Evolutionary conservation across 1,284 basidiomycete species (phyloP).

Genomic region (Irpex sp.): DNA sequence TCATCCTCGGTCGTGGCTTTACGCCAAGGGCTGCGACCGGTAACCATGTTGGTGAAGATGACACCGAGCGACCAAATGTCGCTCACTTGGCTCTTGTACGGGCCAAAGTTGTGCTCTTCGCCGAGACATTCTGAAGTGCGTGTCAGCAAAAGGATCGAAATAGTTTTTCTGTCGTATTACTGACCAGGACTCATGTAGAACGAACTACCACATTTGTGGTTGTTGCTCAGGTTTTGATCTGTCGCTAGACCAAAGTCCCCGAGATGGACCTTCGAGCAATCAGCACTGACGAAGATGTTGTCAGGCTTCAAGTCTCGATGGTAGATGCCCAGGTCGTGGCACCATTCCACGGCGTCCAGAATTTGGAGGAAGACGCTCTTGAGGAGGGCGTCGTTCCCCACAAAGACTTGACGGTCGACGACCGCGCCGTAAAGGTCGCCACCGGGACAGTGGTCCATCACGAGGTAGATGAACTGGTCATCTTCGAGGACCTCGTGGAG

Average conservation of each 20-base stretch:
- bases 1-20: constrained; percentile 77
- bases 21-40: constrained; percentile 91
- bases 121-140: constrained; percentile 33
- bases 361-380: constrained; percentile 65
- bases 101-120: constrained; percentile 25
- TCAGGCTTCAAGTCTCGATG: constrained; percentile 83
- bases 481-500: constrained; percentile 67
- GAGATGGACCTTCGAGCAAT: constrained; percentile 48
- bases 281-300: constrained; percentile 65
- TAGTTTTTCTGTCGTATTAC: constrained; percentile 18
- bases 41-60: constrained; percentile 76
- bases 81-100: constrained; percentile 27
- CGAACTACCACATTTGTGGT: constrained; percentile 58
- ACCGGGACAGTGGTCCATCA: constrained; percentile 69
- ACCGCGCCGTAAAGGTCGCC: constrained; percentile 74
- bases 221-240: constrained; percentile 47
- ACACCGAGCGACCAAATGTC: constrained; percentile 41
- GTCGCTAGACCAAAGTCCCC: constrained; percentile 80
- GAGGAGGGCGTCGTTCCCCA: constrained; percentile 57
- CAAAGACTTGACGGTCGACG: constrained; percentile 54
- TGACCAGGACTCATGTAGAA: constrained; percentile 70
- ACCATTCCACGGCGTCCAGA: constrained; percentile 68
- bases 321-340: constrained; percentile 67
- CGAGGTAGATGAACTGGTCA: constrained; percentile 62
- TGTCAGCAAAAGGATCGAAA: not conserved